Evolutionary conservation across 257 asterid species (phyloP).

Genomic region (Echites panduratus): DNA sequence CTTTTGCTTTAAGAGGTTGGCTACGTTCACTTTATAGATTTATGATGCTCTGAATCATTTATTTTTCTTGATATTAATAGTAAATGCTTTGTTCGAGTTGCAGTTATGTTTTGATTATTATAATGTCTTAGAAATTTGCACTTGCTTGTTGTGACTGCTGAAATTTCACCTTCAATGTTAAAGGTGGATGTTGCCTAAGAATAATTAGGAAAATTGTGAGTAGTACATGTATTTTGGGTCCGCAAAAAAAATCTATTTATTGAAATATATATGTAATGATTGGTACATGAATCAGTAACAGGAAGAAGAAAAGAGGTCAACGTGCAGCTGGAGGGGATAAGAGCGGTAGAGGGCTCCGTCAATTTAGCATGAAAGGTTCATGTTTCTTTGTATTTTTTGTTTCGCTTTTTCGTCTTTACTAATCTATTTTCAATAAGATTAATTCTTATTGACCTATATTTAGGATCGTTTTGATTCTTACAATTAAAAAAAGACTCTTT

Average conservation of each 20-base stretch:
- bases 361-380: slow-evolving; percentile 97
- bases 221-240: not conserved
- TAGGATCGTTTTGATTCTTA: not conserved
- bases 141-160: not conserved
- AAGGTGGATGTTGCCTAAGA: slow-evolving; percentile 2
- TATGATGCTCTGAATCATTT: not conserved
- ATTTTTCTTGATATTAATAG: not conserved
- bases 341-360: slow-evolving; percentile 97
- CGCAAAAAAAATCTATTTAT: too few relatives aligned
- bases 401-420: not conserved
- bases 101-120: not conserved
- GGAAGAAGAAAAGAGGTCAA: slow-evolving; percentile 91
- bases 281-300: slow-evolving; percentile 37
- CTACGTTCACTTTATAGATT: not conserved
- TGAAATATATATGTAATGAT: not conserved
- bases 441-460: not conserved
- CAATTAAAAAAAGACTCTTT: not conserved
- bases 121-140: not conserved
- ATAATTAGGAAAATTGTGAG: not conserved
- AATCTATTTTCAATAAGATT: not conserved
- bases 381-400: slow-evolving; percentile 4
- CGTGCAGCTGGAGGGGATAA: slow-evolving; percentile 91
- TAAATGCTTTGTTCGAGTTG: not conserved
- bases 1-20: not conserved
- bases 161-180: not conserved